phyloP scores from a whole-genome alignment of 1,139 yeast species.

The Groenewaldozyma auringiensis region DNA sequence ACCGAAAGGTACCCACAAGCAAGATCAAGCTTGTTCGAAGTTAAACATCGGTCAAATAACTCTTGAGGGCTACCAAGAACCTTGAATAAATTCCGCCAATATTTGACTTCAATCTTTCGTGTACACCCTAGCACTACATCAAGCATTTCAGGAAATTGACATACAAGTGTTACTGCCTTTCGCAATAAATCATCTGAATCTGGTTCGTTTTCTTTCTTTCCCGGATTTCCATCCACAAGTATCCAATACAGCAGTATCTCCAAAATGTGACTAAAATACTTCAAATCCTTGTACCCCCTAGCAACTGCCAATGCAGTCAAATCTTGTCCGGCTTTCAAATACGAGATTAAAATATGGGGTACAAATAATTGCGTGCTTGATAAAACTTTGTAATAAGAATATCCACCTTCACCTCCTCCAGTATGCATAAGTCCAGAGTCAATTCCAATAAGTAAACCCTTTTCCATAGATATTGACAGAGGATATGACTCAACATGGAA shows the following conservation, averaged over 20 bases:
- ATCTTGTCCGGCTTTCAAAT: constrained; percentile 22
- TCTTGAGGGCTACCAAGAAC: constrained; percentile 34
- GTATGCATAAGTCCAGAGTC: constrained; percentile 33
- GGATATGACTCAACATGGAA: constrained; percentile 36
- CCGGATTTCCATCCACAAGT: constrained; percentile 23
- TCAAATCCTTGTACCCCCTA: constrained; percentile 35
- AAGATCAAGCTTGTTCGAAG: constrained; percentile 31
- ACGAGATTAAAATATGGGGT: constrained; percentile 30
- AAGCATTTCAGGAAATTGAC: constrained; percentile 34
- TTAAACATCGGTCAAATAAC: constrained; percentile 34
- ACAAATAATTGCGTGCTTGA: constrained; percentile 33
- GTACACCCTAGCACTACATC: constrained; percentile 51
- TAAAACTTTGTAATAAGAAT: constrained; percentile 30
- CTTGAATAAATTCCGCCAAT: constrained; percentile 50
- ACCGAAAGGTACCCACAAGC: constrained; percentile 38
- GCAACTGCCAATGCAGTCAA: constrained; percentile 30
- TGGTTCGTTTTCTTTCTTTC: not conserved
- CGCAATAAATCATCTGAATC: constrained; percentile 12
- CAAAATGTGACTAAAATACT: constrained; percentile 43
- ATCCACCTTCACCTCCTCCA: constrained; percentile 29
- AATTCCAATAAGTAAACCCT: constrained; percentile 35
- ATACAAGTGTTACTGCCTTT: constrained; percentile 24
- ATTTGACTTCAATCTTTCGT: constrained; percentile 56
- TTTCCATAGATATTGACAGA: constrained; percentile 31
- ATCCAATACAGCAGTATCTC: constrained; percentile 39